These are phyloP conservation scores for Phytophthora macrochlamydospora DNA, from an alignment of 352 stramenopile genomes.

Conservation along the genomic window DNA sequence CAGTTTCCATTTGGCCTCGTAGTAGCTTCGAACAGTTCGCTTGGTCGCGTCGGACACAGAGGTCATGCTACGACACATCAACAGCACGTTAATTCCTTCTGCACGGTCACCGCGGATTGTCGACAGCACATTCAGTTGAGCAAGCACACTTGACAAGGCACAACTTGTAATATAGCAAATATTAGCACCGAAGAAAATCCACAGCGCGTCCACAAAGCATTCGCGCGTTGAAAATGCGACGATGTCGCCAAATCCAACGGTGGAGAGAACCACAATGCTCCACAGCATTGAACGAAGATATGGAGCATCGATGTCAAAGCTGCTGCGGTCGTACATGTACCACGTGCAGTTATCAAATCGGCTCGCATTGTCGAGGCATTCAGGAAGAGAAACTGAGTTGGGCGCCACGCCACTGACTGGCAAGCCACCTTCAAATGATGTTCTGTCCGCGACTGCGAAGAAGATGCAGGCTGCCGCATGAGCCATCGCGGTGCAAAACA, in stretches of 20 bases:
- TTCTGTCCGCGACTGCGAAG: slow-evolving; percentile 54
- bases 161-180: slow-evolving; percentile 77
- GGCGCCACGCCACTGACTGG: slow-evolving; percentile 30
- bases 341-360: slow-evolving; percentile 69
- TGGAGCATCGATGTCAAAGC: slow-evolving; percentile 60
- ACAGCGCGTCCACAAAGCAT: slow-evolving; percentile 56
- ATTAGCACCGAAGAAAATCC: slow-evolving; percentile 77
- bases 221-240: slow-evolving; percentile 63
- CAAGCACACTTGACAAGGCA: slow-evolving; percentile 59
- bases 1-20: slow-evolving; percentile 75
- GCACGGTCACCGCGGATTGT: slow-evolving; percentile 55
- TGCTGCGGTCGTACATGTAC: slow-evolving; percentile 72
- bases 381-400: slow-evolving; percentile 38
- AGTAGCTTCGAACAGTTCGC: slow-evolving; percentile 60
- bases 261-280: slow-evolving; percentile 77
- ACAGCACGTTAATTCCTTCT: slow-evolving; percentile 66
- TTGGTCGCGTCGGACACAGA: slow-evolving; percentile 58
- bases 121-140: slow-evolving; percentile 53
- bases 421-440: slow-evolving; percentile 50
- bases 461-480: slow-evolving; percentile 63
- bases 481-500: slow-evolving; percentile 44
- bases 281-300: slow-evolving; percentile 70
- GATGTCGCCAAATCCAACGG: slow-evolving; percentile 74
- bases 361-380: slow-evolving; percentile 57
- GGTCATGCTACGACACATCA: slow-evolving; percentile 45